Base-by-base conservation (phyloP, 768 basidiomycete species). In the Inosperma sp. region DNA sequence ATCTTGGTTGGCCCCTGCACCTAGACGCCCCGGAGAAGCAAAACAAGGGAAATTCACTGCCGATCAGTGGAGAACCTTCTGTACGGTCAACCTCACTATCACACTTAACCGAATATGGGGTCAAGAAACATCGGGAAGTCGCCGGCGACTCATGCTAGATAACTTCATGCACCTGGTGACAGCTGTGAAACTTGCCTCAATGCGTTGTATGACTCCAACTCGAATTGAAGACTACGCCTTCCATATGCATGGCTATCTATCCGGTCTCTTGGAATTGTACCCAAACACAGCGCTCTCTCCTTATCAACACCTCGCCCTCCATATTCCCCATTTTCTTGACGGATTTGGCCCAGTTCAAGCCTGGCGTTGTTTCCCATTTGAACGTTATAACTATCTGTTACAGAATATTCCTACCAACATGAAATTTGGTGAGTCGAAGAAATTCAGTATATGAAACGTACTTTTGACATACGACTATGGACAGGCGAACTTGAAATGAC, bases 231-330 rank as follows among this genome's bases (percentile, higher is more conserved):
- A 43, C 2, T 69, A 64, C 49, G 52, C 64, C 12, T 0, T 26
- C 2, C 53, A 62, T 16, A 68, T 70, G 44, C 37, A 54, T 2
- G 13, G 21, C 3, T 74, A 75, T 51, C 57, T 72, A 1, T 25
- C n/a, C 0, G 56, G 51, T 3, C 19, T 72, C 0, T 36, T 59
- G 1, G 31, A 46, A 0, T 56, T 74, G 0, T 75, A 61, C 48
- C 65, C 63, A 0, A 57, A 62, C 8, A 56, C 55, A 8, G 40
- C 29, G 0, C 52, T 73, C 16, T 42, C 55, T 3, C 65, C 69
- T 1, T 71, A 72, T 30, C 69, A 74, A 8, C 75, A 75, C 53
- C 35, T 70, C 4, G 44, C 68, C 1, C 54, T 76, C 27, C 73
- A 75, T 51, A 54, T 72, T 25, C 59, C 55, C 0, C 21, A 61